Base-by-base conservation (phyloP, 208 protist genomes). In the Leishmania tarentolae region DNA sequence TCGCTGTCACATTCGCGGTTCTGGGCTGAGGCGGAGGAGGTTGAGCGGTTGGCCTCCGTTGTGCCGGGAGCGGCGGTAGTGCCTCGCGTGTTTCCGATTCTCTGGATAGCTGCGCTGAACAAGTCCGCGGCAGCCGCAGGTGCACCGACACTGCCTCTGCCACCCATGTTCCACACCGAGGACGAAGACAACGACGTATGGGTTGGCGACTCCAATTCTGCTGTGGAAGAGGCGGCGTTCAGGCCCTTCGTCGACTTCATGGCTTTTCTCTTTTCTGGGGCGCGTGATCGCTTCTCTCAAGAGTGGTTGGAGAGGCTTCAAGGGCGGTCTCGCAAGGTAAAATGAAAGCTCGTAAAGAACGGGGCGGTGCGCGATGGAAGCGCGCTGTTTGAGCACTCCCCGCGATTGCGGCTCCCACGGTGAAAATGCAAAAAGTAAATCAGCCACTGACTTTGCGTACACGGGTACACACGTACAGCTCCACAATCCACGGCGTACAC, bases 1-100 rank as follows among this genome's bases (percentile, higher is more conserved):
- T 82, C 83, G 63, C 78, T 81, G 63, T 84, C 83, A 37, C 79
- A 82, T 40, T 89, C 86, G 4, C 81, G 76, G 44, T 86, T 66
- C 3, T 37, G 76, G 24, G 56, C n/a, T 61, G 44, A 73, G 21
- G 42, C 69, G 9, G 69, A 73, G 17, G 44, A 19, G 42, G 24
- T 53, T 13, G 69, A 31, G 44, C 28, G 24, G 46, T 11, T 11
- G 24, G n/a, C 8, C 75, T 4, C 24, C 15, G 28, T 46, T 3
- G 57, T 24, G 69, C 35, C 35, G 9, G 59, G 4, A 17, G 75
- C 59, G 40, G 75, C 9, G 9, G 40, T 37, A 35, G 40, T 4
- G 8, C 75, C 40, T 40, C 2, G 35, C 46, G 61, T 9, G 44
- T 44, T 71, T 59, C 59, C 61, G 6, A 79, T 42, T 3, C 76